Conservation (phyloP, 371 early-diverging fungal genomes). For the Catenaria anguillulae region DNA sequence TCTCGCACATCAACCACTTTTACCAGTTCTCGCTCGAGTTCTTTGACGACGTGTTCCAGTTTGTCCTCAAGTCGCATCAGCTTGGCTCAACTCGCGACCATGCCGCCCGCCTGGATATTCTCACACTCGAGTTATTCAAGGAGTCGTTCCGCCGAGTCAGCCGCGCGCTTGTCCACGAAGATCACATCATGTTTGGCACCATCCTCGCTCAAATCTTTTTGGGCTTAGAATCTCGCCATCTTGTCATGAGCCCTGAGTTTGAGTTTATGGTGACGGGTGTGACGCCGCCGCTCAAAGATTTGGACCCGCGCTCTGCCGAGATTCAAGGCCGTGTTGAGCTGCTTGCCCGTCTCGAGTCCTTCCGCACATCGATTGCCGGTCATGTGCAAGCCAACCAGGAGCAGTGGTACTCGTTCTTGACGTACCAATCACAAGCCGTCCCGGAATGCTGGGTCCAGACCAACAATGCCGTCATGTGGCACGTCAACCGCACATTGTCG, state of each 20-base stretch:
- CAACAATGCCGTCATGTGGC: neutral
- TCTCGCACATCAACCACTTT: slow-evolving; percentile 73
- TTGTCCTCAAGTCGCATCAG: slow-evolving; percentile 56
- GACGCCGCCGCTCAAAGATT: slow-evolving; percentile 23
- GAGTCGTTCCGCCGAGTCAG: slow-evolving; percentile 70
- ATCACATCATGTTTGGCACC: slow-evolving; percentile 76
- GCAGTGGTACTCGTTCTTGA: slow-evolving; percentile 45
- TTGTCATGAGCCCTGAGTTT: slow-evolving; percentile 55
- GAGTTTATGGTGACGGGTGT: slow-evolving; percentile 46
- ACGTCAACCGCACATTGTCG: slow-evolving; percentile 17
- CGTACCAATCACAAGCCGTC: slow-evolving; percentile 35
- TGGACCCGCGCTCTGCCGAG: slow-evolving; percentile 10
- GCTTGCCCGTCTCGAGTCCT: slow-evolving; percentile 33
- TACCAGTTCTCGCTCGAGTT: slow-evolving; percentile 97
- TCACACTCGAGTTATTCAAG: slow-evolving; percentile 69
- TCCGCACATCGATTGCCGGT: slow-evolving; percentile 17
- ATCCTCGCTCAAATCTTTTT: slow-evolving; percentile 60
- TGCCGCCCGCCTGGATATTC: slow-evolving; percentile 49
- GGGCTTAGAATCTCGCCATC: slow-evolving; percentile 16
- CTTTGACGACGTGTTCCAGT: slow-evolving; percentile 85
- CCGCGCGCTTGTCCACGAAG: slow-evolving; percentile 72
- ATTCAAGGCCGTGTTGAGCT: slow-evolving; percentile 30
- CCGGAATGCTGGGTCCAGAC: slow-evolving; percentile 23
- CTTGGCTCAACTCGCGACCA: slow-evolving; percentile 57
- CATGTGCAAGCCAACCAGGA: slow-evolving; percentile 22